Percentiles rank a stretch among this genome's conserved stretches.
These are phyloP conservation scores for Tetrapisispora phaffii DNA, from an alignment of 805 yeast species.

Conservation along the genomic window DNA sequence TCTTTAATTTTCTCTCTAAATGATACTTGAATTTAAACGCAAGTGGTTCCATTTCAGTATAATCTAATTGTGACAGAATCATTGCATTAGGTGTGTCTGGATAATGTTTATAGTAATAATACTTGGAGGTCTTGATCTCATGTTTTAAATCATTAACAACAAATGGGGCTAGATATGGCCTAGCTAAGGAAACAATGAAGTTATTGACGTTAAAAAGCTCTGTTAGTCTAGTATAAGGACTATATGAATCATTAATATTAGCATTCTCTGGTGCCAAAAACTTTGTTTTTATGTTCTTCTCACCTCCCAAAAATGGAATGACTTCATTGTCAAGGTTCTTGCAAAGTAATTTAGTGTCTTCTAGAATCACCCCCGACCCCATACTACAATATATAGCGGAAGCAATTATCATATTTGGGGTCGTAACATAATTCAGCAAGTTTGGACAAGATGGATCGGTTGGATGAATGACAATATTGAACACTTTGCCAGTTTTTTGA, in stretches of 20 bases:
- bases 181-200: slow-evolving; percentile 79
- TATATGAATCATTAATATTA: slow-evolving; percentile 36
- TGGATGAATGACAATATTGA: slow-evolving; percentile 82
- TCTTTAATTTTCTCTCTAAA: slow-evolving; percentile 36
- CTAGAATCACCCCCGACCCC: slow-evolving; percentile 58
- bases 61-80: slow-evolving; percentile 23
- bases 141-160: slow-evolving; percentile 76
- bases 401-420: slow-evolving; percentile 85
- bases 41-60: slow-evolving; percentile 29
- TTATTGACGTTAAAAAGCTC: slow-evolving; percentile 93
- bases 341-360: slow-evolving; percentile 46
- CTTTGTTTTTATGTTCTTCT: slow-evolving; percentile 18
- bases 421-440: slow-evolving; percentile 76
- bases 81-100: slow-evolving; percentile 28
- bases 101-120: slow-evolving; percentile 31
- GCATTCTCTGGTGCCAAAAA: slow-evolving; percentile 41
- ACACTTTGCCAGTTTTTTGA: slow-evolving; percentile 61
- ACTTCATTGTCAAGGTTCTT: slow-evolving; percentile 55
- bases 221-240: slow-evolving; percentile 80
- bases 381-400: slow-evolving; percentile 84
- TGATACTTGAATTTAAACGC: slow-evolving; percentile 30
- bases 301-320: slow-evolving; percentile 43
- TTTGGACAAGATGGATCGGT: slow-evolving; percentile 51
- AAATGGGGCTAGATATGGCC: slow-evolving; percentile 89
- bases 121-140: slow-evolving; percentile 36